phyloP scores from a whole-genome alignment of 2,329 filamentous ascomycete genomes.

The Cladosporium velox region DNA sequence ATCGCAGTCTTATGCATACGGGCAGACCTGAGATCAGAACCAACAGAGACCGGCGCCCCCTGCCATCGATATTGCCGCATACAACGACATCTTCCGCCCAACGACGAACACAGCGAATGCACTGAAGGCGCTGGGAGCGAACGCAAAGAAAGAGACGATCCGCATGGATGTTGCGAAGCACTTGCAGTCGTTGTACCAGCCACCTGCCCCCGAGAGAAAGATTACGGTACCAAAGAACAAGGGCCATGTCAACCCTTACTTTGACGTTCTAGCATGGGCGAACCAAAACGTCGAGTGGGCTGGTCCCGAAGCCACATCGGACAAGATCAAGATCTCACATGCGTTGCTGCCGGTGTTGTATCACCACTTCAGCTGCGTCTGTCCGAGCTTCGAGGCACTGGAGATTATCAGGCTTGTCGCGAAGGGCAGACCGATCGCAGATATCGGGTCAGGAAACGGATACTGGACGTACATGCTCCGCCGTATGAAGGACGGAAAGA shows the following conservation, averaged over 20 bases:
- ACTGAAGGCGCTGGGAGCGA: slow-evolving; percentile 63
- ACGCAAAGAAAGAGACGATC: slow-evolving; percentile 66
- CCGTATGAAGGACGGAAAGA: slow-evolving; percentile 51
- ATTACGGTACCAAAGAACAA: slow-evolving; percentile 46
- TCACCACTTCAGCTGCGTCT: slow-evolving; percentile 76
- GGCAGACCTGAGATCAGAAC: slow-evolving; percentile 20
- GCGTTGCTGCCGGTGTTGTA: slow-evolving; percentile 72
- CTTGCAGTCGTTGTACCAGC: slow-evolving; percentile 55
- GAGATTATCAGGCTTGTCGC: slow-evolving; percentile 60
- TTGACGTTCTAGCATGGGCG: slow-evolving; percentile 67
- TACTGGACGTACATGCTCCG: slow-evolving; percentile 76
- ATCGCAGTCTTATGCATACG: slow-evolving; percentile 23
- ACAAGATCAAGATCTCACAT: slow-evolving; percentile 59
- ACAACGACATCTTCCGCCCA: slow-evolving; percentile 66
- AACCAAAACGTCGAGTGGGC: slow-evolving; percentile 66
- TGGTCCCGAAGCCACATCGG: slow-evolving; percentile 58
- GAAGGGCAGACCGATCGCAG: slow-evolving; percentile 56
- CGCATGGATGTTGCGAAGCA: slow-evolving; percentile 59
- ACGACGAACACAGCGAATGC: slow-evolving; percentile 61
- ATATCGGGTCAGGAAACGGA: slow-evolving; percentile 71
- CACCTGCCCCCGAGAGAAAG: slow-evolving; percentile 45
- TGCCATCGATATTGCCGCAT: slow-evolving; percentile 63
- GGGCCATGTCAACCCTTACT: slow-evolving; percentile 63
- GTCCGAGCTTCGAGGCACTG: slow-evolving; percentile 67
- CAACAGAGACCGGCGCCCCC: slow-evolving; percentile 49